These are phyloP conservation scores for Aspergillus flavus DNA, from an alignment of 2,329 filamentous ascomycete genomes.

Conservation along the genomic window DNA sequence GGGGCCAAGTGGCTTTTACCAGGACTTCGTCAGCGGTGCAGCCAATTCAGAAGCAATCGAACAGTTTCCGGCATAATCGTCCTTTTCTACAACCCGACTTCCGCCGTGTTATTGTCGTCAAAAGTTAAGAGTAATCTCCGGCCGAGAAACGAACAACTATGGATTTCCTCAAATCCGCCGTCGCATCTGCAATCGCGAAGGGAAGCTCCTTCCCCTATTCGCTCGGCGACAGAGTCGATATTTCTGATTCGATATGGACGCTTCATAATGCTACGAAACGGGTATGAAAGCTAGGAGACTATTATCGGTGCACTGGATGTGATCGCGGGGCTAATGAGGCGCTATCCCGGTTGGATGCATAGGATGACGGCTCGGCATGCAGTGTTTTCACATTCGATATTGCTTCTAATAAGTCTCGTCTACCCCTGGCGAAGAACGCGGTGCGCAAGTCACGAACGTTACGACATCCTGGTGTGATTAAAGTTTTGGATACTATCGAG, in stretches of 20 bases:
- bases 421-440: conserved; percentile 90
- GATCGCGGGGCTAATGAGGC: conserved; percentile 17
- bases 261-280: conserved; percentile 91
- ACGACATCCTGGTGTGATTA: conserved; percentile 91
- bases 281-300: conserved; percentile 53
- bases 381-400: conserved; percentile 98
- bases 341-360: conserved; percentile 10
- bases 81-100: neutral
- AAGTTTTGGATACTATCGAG: conserved; percentile 92
- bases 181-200: conserved; percentile 94
- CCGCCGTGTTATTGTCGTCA: neutral
- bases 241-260: conserved; percentile 95
- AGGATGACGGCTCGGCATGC: conserved; percentile 94
- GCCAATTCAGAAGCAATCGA: neutral
- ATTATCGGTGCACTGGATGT: neutral
- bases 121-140: neutral
- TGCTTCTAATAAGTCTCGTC: conserved; percentile 72
- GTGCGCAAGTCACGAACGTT: conserved; percentile 91
- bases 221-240: conserved; percentile 89
- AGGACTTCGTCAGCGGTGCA: neutral
- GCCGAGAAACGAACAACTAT: conserved; percentile 52
- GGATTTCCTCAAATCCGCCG: conserved; percentile 98
- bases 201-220: conserved; percentile 90
- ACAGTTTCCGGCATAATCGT: neutral
- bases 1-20: neutral